Conservation (phyloP, 1,284 basidiomycete genomes). For the Pascua sp. region DNA sequence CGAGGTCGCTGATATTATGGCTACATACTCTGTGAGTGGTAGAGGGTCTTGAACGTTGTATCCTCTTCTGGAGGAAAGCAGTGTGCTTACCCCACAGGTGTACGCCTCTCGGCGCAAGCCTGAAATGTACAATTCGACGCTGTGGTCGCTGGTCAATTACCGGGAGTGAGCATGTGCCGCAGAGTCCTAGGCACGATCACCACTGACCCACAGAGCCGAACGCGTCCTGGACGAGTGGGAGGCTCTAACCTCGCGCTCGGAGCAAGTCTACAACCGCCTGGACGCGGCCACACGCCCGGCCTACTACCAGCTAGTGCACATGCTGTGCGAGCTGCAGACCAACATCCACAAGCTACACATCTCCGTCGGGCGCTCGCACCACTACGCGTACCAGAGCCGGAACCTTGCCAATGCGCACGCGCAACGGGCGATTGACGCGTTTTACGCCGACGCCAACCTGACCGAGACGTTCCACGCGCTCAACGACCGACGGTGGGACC, state of each 20-base stretch:
- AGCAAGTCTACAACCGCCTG: constrained; percentile 59
- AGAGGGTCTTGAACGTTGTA: no score
- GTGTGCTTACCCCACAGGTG: no score
- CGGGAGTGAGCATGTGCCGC: constrained; percentile 3
- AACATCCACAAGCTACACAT: no score
- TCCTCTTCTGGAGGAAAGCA: no score
- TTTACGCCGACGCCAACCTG: constrained; percentile 31
- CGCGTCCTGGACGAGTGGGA: constrained; percentile 57
- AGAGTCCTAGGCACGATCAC: no score
- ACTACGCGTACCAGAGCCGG: constrained; percentile 62
- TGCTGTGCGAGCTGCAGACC: no score
- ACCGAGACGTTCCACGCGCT: constrained; percentile 58
- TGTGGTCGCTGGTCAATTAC: no score
- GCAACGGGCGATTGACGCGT: constrained; percentile 55
- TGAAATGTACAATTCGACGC: no score
- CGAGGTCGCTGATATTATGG: constrained; percentile 30
- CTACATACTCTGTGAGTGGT: constrained; percentile 16
- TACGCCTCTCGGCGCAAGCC: no score
- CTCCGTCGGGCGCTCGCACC: constrained; percentile 54
- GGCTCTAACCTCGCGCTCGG: constrained; percentile 55
- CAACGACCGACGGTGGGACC: constrained; percentile 54
- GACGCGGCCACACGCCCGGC: constrained; percentile 56
- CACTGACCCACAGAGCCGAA: constrained; percentile 56
- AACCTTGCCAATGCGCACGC: constrained; percentile 62
- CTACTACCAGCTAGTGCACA: constrained; percentile 49